Base-by-base conservation (phyloP, 306 rosid genomes). In the Pueraria montana region DNA sequence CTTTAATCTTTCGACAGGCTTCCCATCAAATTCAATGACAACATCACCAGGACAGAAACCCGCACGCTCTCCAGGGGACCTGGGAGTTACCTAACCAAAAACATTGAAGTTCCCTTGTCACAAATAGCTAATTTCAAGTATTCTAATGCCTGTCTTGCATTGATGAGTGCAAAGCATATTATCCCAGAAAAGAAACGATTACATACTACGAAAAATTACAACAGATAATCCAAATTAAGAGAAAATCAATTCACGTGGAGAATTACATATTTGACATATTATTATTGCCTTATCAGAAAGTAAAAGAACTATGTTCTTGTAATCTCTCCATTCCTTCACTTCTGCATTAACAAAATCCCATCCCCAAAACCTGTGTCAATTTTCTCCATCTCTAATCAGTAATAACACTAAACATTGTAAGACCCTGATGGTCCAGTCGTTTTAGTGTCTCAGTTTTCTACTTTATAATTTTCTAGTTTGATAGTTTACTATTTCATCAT, bases 61-160 rank as follows among this genome's bases (percentile, higher is more conserved):
- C 72, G 97, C 97, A 52, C 89, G 93, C 68, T 90, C 91, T 76
- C 90, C 98, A 24, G 98, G 98, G 20, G 96, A 96, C 14, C 92
- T 91, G 0, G 99, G 98, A 80, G 95, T 94, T 82, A 94, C 96
- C 98, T 96, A 80, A 70, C 62, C 52, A 81, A 85, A 56, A 66
- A 82, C 56, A 27, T 42, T 30, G 61, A 40, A 83, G 49, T 48
- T 48, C 21, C 73, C 49, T 13, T 79, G 13, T 74, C 43, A 71
- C 6, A 45, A 83, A 36, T 36, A 34, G 4, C 2, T 68, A 27
- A 59, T 55, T 74, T 58, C 43, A 50, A 74, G 71, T 36, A 59
- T 40, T 77, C 3, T 45, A 9, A 48, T 30, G 69, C 18, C 66
- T 38, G 49, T 50, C 46, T 32, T 24, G 65, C 74, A 77, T 21